Base-by-base conservation (phyloP, 2,329 filamentous ascomycete genomes). In the Claviceps maximensis region DNA sequence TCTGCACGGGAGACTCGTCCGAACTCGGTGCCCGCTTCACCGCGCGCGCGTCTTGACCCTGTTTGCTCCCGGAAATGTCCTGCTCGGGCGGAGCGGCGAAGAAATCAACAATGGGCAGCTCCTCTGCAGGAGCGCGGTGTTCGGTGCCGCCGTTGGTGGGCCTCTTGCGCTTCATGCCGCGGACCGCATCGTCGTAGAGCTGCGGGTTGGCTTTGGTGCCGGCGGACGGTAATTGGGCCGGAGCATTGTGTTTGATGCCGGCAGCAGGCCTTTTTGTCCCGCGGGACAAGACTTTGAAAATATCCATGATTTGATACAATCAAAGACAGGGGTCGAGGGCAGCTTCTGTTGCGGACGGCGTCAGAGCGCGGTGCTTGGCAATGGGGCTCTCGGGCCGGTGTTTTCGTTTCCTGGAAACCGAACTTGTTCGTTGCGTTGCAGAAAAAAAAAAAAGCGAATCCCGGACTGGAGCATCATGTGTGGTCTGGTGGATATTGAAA, bases 241-340 rank as follows among this genome's bases (percentile, higher is more conserved):
- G 56, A 31, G 65, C 61, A 31, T 60, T 61, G 31, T 66, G 63
- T 42, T 57, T 58, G 36, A 56, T 52, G 27, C 59, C 60, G 42
- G 74, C 70, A 8, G 38, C 41, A 10, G 41, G 21, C 61, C 74
- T 74, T 56, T 86, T 87, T 3, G 80, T 82, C 54, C 84, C 84
- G 50, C 85, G 77, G 38, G 85, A 87, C 55, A 89, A 72, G 33
- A 89, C 71, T 62, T 83, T 87, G 62, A 88, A 73, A 52, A 88
- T 82, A 68, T 89, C 84, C 84, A 87, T 87, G 19, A 15, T 6
- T 33, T 33, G 31, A 38, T 17, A 41, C 19, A 21, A n/a, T 19
- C 7, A 10, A 41, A 21, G 38, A 12, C 36, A 17, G 15, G 31
- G 19, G 15, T 33, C n/a, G 38, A 27, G 8, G 6, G 31, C 19